Base-by-base conservation (phyloP, 2,329 filamentous ascomycete species). In the Fusarium coffeatum region DNA sequence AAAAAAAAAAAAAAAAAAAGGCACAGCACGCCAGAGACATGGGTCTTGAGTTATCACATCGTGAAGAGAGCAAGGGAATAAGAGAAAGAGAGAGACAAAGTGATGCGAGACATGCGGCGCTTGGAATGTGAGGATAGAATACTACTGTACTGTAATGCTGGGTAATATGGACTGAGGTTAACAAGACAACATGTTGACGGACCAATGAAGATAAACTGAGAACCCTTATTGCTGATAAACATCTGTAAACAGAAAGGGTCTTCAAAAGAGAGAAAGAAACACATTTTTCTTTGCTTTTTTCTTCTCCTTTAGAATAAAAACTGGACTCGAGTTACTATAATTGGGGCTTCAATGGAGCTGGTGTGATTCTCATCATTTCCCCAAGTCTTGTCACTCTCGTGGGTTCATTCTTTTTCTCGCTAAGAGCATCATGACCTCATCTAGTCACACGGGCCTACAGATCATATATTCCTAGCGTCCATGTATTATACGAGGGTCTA, bases 101-200 rank as follows among this genome's bases (percentile, higher is more conserved):
- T 72, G 72, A 74, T 72, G 72, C 72, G 61, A 72, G 72, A 74
- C 72, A 74, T 72, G 59, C 55, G 30, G 40, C 55, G 37, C 20
- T 47, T 69, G 62, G 66, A 51, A 51, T 51, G 49, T 12, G 32
- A 51, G 18, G 49, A 41, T 41, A 27, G 18, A 23, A 34, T 55
- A 15, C 25, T 56, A 18, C 48, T 30, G 13, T 11, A 30, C 12
- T 30, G 13, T 8, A 22, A 49, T 49, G 47, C 28, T 34, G 28
- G 34, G 34, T 37, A 37, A 37, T 37, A 37, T 37, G 34, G 18
- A 16, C n/a, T 51, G 32, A 28, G 22, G 32, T 41, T 51, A 41
- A 41, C 32, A 37, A 51, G 34, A 41, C 49, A 51, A 51, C 22
- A 41, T 22, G 27, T 47, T 28, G 25, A 23, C 16, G n/a, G 34